Base-by-base conservation (phyloP, 345 rosid genomes). In the Hevea brasiliensis region DNA sequence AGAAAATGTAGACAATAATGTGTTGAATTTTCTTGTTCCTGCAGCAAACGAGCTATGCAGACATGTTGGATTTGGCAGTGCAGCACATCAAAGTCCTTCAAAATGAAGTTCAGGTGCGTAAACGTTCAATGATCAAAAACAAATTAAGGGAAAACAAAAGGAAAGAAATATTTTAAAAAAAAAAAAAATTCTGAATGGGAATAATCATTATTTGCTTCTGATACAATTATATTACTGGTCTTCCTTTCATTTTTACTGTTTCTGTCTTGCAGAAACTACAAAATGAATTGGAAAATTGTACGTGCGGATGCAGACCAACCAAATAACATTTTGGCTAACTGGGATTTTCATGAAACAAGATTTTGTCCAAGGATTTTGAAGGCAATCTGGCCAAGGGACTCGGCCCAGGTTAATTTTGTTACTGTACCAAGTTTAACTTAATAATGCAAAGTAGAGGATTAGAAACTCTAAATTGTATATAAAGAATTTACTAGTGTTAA, bases 1-100 rank as follows among this genome's bases (percentile, higher is more conserved):
- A 41, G 10, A 7, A 41, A 18, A 0, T 23, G 41, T 23, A 10
- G 1, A 40, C 63, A 48, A 26, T 47, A 37, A 7, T 9, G 29
- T 32, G 57, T 37, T 77, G 57, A 73, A 29, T 70, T 66, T 37
- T 71, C 53, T 40, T 45, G 44, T 70, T 69, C 21, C 7, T 79
- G 81, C 83, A 95, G 99, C 99, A 95, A 95, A 92, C 98, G 20
- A 92, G 97, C 83, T 95, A 95, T 41, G 76, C 99, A 26, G 98
- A 95, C 80, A 95, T 95, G 99, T 83, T 95, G 82, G 99, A 95
- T 74, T 79, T 92, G 83, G 99, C 99, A 47, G 97, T 89, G 72
- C 88, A 95, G 80, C 98, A 95, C 81, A 95, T 95, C 77, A 95
- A 85, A 84, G 91, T 94, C 63, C 97, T 95, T 72, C 98, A 95